These are phyloP conservation scores for Dimargaris cristalligena DNA, from an alignment of 192 early-diverging fungal species.

Conservation along the genomic window DNA sequence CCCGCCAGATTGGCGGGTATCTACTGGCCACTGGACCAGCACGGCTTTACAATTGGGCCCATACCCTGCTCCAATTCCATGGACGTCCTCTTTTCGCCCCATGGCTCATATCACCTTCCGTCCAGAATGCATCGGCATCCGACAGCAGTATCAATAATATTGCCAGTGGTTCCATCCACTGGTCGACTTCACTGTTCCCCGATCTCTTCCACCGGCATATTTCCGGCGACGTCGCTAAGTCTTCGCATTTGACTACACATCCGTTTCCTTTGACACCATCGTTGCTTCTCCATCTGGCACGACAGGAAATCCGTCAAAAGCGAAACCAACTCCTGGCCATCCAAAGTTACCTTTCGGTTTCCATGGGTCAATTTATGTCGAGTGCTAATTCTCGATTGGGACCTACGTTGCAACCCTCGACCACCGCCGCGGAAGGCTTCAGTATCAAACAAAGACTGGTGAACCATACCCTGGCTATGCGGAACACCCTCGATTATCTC, in stretches of 20 bases:
- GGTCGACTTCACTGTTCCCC: background rate
- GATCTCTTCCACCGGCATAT: background rate
- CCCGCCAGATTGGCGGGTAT: conserved; percentile 16
- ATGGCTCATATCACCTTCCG: too few species aligned
- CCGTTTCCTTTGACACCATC: too few species aligned
- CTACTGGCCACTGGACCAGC: conserved; percentile 21
- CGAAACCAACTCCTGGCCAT: conserved; percentile 25
- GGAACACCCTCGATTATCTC: background rate
- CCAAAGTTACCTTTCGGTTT: conserved; percentile 37
- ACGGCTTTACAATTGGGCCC: conserved; percentile 15
- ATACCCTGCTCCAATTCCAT: conserved; percentile 26
- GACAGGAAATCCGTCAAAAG: conserved; percentile 41
- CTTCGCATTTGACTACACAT: too few species aligned
- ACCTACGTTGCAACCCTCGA: too few species aligned
- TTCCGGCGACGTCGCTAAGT: background rate
- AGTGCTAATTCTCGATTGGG: too few species aligned
- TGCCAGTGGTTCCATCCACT: background rate
- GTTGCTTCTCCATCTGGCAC: conserved; percentile 27
- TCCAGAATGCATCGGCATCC: background rate
- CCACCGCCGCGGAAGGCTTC: too few species aligned
- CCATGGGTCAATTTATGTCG: conserved; percentile 41
- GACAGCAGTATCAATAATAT: background rate
- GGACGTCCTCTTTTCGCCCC: too few species aligned
- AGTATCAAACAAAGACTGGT: too few species aligned
- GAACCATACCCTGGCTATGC: background rate